Evolutionary conservation across 2,329 filamentous ascomycete genomes (phyloP), one percentile per base, ranked within the genome.

Genomic region (Coniochaeta pulveracea): DNA sequence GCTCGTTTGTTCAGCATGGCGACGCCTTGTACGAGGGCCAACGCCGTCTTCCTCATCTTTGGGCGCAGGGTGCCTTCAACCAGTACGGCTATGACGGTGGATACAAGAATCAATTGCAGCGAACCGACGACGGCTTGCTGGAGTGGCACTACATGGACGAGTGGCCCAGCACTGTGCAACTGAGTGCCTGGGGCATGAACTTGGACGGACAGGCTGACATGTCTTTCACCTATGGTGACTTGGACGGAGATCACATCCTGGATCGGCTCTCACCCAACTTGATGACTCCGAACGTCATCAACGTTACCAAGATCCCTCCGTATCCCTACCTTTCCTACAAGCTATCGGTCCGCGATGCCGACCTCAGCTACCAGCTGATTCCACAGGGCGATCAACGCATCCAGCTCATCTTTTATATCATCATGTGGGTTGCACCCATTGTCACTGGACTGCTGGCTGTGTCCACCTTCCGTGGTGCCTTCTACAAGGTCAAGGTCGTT

Each of bases 131-230:
- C 32, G 56, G 59, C n/a, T 49, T 55, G 8, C 79, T 75, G 74
- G 57, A 62, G 17, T 73, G 66, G 45, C 60, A 72, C 39, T 72
- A 77, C 38, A 66, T 76, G 63, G 58, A 63, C 5, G 75, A 80
- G 44, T 79, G 71, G 65, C 75, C 75, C 8, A 63, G 65, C 3
- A 55, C 66, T 26, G 64, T 72, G 32, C 73, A 78, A 43, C 52
- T 77, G 34, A 79, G 76, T 40, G 64, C 74, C 5, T 79, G 75
- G 75, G 75, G 75, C 30, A 72, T 77, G 46, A 74, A 78, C 43
- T 64, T 66, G 1, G 65, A 76, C 48, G 72, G 72, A 8, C 55
- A 68, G 42, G 72, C 74, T 0, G 75, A 80, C 47, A 57, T 71
- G 40, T 66, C 66, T 9, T 65, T 61, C 34, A 63, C 75, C 3